A percentile compares a stretch with the other conserved stretches of the same genome.
Evolutionary conservation across 2,329 filamentous ascomycete genomes (phyloP).

Genomic region (Colletotrichum cordylinicola): DNA sequence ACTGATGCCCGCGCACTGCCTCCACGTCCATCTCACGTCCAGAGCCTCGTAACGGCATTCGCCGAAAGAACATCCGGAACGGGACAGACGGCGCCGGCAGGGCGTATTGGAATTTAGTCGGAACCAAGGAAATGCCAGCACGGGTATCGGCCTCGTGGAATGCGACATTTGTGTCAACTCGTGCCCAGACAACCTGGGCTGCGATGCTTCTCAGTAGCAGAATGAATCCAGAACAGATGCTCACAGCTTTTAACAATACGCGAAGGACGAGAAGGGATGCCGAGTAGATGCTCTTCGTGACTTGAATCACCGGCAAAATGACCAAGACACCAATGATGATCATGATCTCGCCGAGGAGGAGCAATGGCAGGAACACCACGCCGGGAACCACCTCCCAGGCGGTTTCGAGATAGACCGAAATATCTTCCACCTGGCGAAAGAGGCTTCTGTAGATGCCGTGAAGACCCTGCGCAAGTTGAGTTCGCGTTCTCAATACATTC

Average conservation of each 20-base stretch:
- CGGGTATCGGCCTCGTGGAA: neutral
- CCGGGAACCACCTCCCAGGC: neutral
- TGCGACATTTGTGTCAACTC: neutral
- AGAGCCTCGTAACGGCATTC: neutral
- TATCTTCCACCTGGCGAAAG: neutral
- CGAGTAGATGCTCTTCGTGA: neutral
- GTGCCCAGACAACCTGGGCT: neutral
- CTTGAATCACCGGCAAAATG: neutral
- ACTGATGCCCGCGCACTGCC: neutral
- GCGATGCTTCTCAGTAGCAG: neutral
- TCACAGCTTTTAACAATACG: neutral
- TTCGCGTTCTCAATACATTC: too few species aligned
- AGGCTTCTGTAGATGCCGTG: neutral
- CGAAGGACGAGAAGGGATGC: neutral
- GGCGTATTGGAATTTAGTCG: neutral
- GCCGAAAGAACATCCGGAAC: neutral
- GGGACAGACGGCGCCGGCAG: neutral
- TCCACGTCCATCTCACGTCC: neutral
- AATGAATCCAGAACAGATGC: accelerated
- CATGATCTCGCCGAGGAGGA: neutral
- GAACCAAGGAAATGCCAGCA: neutral
- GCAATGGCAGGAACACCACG: neutral
- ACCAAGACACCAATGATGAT: neutral
- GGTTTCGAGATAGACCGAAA: neutral
- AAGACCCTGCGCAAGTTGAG: neutral